phyloP scores from a whole-genome alignment of 805 yeast genomes.

The Lipomyces chichibuensis region DNA sequence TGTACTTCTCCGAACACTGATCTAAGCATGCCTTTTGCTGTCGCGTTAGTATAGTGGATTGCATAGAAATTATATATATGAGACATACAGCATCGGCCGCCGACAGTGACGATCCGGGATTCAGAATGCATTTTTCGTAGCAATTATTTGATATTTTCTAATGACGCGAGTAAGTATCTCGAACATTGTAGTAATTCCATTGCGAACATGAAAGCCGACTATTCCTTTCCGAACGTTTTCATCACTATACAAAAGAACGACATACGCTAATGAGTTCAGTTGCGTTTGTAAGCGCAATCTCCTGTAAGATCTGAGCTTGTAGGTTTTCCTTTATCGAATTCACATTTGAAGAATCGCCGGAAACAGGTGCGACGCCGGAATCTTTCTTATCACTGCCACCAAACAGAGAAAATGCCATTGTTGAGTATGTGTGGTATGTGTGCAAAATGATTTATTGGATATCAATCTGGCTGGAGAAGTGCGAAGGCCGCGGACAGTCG shows the following conservation, averaged over 20 bases:
- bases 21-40: conserved; percentile 56
- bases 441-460: not conserved
- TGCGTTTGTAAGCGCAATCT: conserved; percentile 89
- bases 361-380: not conserved
- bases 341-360: not conserved
- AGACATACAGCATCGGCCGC: conserved; percentile 52
- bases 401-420: conserved; percentile 25
- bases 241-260: not conserved
- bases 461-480: no score
- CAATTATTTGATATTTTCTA: conserved; percentile 80
- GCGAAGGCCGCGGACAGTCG: no score
- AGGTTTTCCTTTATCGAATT: conserved; percentile 62
- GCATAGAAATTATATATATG: not conserved
- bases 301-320: conserved; percentile 73
- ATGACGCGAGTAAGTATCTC: not conserved
- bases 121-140: conserved; percentile 72
- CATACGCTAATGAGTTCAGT: conserved; percentile 72
- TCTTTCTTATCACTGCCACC: conserved; percentile 7
- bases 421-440: not conserved
- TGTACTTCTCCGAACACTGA: conserved; percentile 81
- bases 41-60: conserved; percentile 14
- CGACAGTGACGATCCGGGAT: conserved; percentile 58
- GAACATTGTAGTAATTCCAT: not conserved
- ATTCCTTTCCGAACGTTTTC: not conserved
- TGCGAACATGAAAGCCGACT: not conserved